Conservation (phyloP, 179 eudicot genomes). For the Silene vulgaris region DNA sequence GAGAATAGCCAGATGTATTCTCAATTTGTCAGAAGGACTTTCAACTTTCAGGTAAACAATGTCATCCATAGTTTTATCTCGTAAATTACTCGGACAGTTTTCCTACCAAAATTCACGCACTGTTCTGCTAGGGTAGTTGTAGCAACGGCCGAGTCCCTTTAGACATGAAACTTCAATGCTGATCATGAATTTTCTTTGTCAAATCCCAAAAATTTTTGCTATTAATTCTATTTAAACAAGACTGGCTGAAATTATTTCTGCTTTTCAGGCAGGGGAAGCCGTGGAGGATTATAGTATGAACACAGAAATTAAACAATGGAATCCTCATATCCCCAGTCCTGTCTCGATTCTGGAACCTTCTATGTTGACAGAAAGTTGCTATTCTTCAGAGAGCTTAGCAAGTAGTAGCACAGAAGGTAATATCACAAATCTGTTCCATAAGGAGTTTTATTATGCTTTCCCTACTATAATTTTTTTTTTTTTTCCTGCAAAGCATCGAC, state of each 20-base stretch:
- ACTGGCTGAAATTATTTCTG: not conserved
- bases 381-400: slow-evolving; percentile 59
- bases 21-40: slow-evolving; percentile 28
- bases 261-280: slow-evolving; percentile 37
- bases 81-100: not conserved
- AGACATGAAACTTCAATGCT: slow-evolving; percentile 42
- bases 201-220: not conserved
- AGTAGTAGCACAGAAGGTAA: slow-evolving; percentile 57
- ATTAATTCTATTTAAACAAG: too few relatives aligned
- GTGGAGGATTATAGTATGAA: slow-evolving; percentile 36
- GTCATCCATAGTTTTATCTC: not conserved
- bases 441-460: too few relatives aligned
- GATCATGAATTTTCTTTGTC: slow-evolving; percentile 1
- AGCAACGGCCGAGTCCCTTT: too few relatives aligned
- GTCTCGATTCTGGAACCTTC: slow-evolving; percentile 47
- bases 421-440: not conserved
- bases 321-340: slow-evolving; percentile 58
- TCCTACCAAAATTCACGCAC: not conserved
- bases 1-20: slow-evolving; percentile 27
- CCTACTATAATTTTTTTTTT: too few relatives aligned
- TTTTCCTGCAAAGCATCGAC: not conserved
- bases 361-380: slow-evolving; percentile 54
- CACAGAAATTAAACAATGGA: slow-evolving; percentile 37
- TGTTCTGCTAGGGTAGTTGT: slow-evolving; percentile 1
- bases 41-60: slow-evolving; percentile 47